Base-by-base conservation (phyloP, 208 protist genomes). In the Trypanosoma avium region DNA sequence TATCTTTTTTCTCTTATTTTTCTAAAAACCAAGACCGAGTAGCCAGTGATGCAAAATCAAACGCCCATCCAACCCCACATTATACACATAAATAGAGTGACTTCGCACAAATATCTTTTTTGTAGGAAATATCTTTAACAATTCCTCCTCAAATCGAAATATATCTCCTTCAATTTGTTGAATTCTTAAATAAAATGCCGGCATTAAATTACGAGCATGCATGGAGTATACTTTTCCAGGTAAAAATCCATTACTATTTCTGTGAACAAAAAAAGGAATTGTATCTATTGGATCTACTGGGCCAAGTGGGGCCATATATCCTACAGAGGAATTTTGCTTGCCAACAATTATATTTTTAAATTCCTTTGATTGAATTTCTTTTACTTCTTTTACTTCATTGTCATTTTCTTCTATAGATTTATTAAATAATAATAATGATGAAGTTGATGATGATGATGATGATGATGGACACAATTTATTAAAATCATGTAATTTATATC, bases 91-190 rank as follows among this genome's bases (percentile, higher is more conserved):
- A 26, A 93, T 58, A 19, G 66, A 67, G 60, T 85, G 76, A 22
- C 73, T 82, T 4, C 81, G 79, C 22, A 92, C 81, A 70, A 93
- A 93, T 12, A 90, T 92, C 67, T 92, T 91, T 70, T 93, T 93
- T 10, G 90, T 95, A 0, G 90, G 86, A 54, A 95, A 95, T 21
- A 95, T 90, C 61, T 95, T 95, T 73, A 95, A 76, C 29, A 95
- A 70, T 75, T 95, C 90, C 66, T 95, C 90, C 66, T 93, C 86
- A 53, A 92, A 89, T 33, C 86, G 79, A 53, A 92, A 93, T 2
- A 86, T 8, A 47, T 95, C 84, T 7, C 90, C 90, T 21, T 93
- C 86, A 10, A 95, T 59, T 53, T 77, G 74, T 29, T 76, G 53
- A 33, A 95, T 90, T 4, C 69, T 64, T 61, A 93, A 53, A 42